phyloP scores from a whole-genome alignment of 352 stramenopile genomes.

The Aphanomyces stellatus region DNA sequence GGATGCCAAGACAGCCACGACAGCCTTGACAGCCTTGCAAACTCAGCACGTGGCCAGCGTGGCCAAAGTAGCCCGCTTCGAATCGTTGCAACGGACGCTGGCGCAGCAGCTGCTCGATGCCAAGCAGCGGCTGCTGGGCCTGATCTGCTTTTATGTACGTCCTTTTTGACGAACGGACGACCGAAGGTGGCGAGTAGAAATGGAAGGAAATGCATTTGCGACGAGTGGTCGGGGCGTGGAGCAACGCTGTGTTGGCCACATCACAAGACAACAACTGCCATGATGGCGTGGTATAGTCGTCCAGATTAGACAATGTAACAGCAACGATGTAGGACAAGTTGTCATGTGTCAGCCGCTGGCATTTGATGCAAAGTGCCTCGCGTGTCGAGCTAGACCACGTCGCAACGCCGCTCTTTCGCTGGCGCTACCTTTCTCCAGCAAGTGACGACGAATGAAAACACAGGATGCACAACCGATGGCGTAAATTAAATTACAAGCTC shows the following conservation, averaged over 20 bases:
- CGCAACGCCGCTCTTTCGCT: neutral
- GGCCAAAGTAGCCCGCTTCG: neutral
- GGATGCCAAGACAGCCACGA: too few relatives aligned
- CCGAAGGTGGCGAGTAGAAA: neutral
- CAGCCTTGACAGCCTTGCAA: too few relatives aligned
- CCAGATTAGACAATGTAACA: neutral
- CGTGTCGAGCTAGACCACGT: neutral
- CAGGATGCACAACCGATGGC: neutral
- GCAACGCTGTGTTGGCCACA: neutral
- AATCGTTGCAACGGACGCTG: neutral
- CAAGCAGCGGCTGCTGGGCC: neutral
- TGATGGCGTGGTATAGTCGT: neutral
- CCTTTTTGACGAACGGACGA: neutral
- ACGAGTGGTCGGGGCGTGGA: neutral
- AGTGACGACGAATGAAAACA: too few relatives aligned
- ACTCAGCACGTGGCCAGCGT: neutral
- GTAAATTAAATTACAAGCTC: neutral
- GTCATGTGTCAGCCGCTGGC: neutral
- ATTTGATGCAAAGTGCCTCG: neutral
- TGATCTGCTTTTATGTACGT: constrained; percentile 10
- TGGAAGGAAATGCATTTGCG: constrained; percentile 6
- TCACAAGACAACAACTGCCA: neutral
- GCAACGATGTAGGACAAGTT: neutral
- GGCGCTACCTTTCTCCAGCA: neutral
- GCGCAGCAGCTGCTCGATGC: neutral